These are phyloP conservation scores for Phytophthora litchii DNA, from an alignment of 352 stramenopile species.

Conservation along the genomic window DNA sequence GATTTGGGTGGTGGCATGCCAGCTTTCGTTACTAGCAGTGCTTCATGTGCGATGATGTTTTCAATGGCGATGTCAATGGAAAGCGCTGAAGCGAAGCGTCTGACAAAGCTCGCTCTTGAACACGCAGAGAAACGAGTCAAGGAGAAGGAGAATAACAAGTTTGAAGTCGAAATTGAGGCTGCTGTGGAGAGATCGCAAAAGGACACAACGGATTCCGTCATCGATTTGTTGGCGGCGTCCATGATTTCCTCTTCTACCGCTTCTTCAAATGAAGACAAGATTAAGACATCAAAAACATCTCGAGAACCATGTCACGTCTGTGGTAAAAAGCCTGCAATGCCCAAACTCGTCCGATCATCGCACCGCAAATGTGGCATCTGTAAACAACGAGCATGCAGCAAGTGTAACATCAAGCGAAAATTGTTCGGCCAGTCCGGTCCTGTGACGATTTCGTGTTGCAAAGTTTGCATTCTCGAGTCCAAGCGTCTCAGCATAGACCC, in stretches of 20 bases:
- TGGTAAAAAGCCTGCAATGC: conserved; percentile 25
- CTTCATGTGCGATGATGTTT: conserved; percentile 33
- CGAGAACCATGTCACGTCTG: conserved; percentile 28
- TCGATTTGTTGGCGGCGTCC: conserved; percentile 22
- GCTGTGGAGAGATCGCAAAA: conserved; percentile 10
- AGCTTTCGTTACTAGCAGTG: conserved; percentile 4
- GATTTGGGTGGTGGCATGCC: conserved; percentile 38
- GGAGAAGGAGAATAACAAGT: not conserved
- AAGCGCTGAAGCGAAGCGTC: conserved; percentile 39
- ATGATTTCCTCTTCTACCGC: conserved; percentile 20
- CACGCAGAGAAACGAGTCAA: conserved; percentile 10
- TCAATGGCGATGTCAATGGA: conserved; percentile 30
- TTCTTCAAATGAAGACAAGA: conserved; percentile 4
- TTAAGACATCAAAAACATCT: not conserved
- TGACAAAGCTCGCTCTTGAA: conserved; percentile 35
- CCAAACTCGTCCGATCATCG: conserved; percentile 28
- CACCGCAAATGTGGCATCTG: conserved; percentile 46
- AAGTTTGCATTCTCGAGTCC: conserved; percentile 44
- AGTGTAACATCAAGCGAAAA: conserved; percentile 48
- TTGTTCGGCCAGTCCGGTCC: conserved; percentile 34
- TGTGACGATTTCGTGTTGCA: conserved; percentile 45
- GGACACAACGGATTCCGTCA: conserved; percentile 9
- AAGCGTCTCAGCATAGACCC: conserved; percentile 43
- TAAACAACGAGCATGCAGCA: conserved; percentile 34
- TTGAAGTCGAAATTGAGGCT: not conserved